Percentiles rank a stretch among this genome's conserved stretches.
phyloP scores from a whole-genome alignment of 2,329 filamentous ascomycete genomes.

The Arthrinium phaeospermum region DNA sequence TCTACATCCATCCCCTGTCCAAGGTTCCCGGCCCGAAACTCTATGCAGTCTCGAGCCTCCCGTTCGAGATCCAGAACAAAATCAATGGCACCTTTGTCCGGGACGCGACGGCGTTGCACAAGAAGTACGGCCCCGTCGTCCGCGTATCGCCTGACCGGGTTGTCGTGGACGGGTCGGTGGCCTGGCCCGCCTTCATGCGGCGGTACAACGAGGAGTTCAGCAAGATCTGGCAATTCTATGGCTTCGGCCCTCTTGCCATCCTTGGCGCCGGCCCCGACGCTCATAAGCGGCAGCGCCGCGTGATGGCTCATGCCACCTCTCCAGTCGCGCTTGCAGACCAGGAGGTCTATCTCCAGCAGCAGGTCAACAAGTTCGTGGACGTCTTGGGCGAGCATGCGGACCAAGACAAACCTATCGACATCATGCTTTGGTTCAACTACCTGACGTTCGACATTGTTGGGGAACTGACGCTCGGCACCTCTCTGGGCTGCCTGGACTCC shows the following conservation, averaged over 20 bases:
- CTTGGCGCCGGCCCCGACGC: neutral
- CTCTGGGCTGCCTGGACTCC: slow-evolving; percentile 23
- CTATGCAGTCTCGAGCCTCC: neutral
- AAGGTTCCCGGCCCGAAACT: slow-evolving; percentile 22
- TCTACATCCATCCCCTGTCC: slow-evolving; percentile 20
- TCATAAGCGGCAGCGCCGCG: slow-evolving; percentile 11
- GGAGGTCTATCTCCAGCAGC: slow-evolving; percentile 5
- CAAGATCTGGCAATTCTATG: slow-evolving; percentile 19
- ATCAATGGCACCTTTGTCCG: neutral
- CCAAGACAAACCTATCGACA: slow-evolving; percentile 22
- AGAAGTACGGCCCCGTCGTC: slow-evolving; percentile 22
- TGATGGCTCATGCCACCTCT: neutral
- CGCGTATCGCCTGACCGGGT: slow-evolving; percentile 19
- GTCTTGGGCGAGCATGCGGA: neutral
- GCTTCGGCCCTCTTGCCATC: neutral
- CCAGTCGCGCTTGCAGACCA: neutral
- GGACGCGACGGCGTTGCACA: neutral
- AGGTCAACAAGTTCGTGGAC: neutral
- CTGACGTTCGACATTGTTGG: slow-evolving; percentile 31
- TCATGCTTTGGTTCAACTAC: slow-evolving; percentile 29
- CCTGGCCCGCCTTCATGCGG: slow-evolving; percentile 13
- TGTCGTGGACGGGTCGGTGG: slow-evolving; percentile 14
- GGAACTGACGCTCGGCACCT: slow-evolving; percentile 29
- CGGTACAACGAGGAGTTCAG: slow-evolving; percentile 7
- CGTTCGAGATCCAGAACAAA: slow-evolving; percentile 9